Evolutionary conservation across 1,139 yeast species (phyloP).

Genomic region (Suhomyces choctaworum): DNA sequence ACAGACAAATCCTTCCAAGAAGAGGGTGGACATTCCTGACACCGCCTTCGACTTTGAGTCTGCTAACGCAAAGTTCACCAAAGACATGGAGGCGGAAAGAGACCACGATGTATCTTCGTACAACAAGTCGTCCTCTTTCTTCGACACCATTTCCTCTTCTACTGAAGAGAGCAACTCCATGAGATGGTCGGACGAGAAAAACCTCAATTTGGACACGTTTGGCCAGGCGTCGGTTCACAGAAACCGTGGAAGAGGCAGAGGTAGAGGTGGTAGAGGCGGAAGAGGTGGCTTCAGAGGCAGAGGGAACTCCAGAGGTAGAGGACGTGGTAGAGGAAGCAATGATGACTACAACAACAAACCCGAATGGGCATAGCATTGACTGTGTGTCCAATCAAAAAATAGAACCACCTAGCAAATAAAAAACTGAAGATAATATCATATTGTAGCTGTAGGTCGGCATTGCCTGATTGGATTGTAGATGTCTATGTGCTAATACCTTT

Average conservation of each 20-base stretch:
- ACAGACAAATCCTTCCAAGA: slow-evolving; percentile 15
- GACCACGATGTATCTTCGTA: slow-evolving; percentile 20
- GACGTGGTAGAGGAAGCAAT: slow-evolving; percentile 19
- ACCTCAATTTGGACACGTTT: slow-evolving; percentile 30
- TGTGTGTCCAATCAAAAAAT: slow-evolving; percentile 1
- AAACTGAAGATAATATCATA: no score
- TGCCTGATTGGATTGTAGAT: no score
- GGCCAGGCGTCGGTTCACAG: slow-evolving; percentile 29
- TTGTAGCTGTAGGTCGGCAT: no score
- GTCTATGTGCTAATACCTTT: no score
- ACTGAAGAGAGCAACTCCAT: slow-evolving; percentile 40
- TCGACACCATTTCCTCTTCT: slow-evolving; percentile 39
- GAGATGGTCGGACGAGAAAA: slow-evolving; percentile 66
- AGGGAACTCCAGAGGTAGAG: slow-evolving; percentile 24
- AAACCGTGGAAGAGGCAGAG: slow-evolving; percentile 32
- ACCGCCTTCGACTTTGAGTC: slow-evolving; percentile 58
- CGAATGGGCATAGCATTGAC: slow-evolving; percentile 37
- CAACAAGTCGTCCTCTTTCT: slow-evolving; percentile 25
- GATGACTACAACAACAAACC: slow-evolving; percentile 35
- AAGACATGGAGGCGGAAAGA: slow-evolving; percentile 30
- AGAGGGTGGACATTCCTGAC: slow-evolving; percentile 20
- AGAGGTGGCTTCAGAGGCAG: slow-evolving; percentile 23
- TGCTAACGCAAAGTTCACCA: slow-evolving; percentile 42
- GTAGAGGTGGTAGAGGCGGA: slow-evolving; percentile 35
- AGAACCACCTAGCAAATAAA: neutral